Percentiles rank a stretch among this genome's conserved stretches.
These are phyloP conservation scores for Tilletia indica DNA, from an alignment of 1,284 basidiomycete species.

Conservation along the genomic window DNA sequence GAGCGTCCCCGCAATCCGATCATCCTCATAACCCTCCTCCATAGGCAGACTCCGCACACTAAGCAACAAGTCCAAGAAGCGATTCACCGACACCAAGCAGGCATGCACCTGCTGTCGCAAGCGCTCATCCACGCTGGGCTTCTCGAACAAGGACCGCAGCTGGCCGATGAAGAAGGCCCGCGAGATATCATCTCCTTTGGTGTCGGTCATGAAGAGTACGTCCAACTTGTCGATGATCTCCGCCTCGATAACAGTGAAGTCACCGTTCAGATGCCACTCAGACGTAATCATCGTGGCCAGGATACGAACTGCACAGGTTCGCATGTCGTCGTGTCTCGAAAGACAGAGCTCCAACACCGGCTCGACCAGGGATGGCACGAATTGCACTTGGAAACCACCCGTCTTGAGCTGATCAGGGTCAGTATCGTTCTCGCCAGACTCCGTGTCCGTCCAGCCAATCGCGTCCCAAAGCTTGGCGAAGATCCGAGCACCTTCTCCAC, in stretches of 20 bases:
- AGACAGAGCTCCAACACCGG: constrained; percentile 88
- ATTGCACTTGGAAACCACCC: constrained; percentile 53
- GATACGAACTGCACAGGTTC: constrained; percentile 80
- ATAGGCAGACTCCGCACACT: constrained; percentile 75
- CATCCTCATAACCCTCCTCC: constrained; percentile 63
- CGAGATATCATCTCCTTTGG: constrained; percentile 83
- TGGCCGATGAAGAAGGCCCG: constrained; percentile 91
- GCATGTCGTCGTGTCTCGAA: constrained; percentile 87
- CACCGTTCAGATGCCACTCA: constrained; percentile 60
- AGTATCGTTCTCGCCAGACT: constrained; percentile 24
- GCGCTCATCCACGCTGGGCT: constrained; percentile 73
- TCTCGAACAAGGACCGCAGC: constrained; percentile 80
- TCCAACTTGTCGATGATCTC: constrained; percentile 93
- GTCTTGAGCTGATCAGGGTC: constrained; percentile 42
- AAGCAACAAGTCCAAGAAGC: constrained; percentile 89
- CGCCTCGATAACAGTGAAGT: constrained; percentile 67
- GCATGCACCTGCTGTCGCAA: constrained; percentile 73
- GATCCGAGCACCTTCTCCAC: constrained; percentile 85
- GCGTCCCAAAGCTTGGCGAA: constrained; percentile 82
- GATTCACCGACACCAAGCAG: constrained; percentile 85
- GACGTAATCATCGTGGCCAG: constrained; percentile 94
- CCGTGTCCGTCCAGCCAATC: constrained; percentile 58
- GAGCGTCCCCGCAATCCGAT: constrained; percentile 86
- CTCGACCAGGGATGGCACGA: constrained; percentile 74
- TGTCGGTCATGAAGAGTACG: constrained; percentile 83